These are phyloP conservation scores for Sporothrix pallida DNA, from an alignment of 2,329 filamentous ascomycete genomes.

Conservation along the genomic window DNA sequence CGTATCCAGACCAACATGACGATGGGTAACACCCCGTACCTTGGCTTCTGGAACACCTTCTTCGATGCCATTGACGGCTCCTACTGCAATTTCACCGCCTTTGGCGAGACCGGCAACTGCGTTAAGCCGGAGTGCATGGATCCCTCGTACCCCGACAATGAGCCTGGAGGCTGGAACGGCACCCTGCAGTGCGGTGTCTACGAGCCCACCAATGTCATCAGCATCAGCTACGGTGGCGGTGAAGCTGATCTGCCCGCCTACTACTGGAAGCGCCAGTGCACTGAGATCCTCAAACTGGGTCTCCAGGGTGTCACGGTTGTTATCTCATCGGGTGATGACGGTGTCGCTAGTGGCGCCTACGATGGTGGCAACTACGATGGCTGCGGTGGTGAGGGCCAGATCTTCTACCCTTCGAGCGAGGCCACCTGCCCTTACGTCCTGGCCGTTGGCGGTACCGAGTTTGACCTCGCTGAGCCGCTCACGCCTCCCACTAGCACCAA, in stretches of 20 bases:
- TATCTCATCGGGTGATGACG: constrained; percentile 56
- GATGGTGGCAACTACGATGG: constrained; percentile 41
- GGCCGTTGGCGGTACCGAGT: constrained; percentile 58
- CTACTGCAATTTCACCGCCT: constrained; percentile 57
- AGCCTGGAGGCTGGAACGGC: constrained; percentile 55
- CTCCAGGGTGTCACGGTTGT: constrained; percentile 56
- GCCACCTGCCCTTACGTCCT: constrained; percentile 56
- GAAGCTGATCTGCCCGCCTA: constrained; percentile 58
- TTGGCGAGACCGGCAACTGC: constrained; percentile 54
- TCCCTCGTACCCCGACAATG: constrained; percentile 55
- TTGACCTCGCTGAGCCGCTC: constrained; percentile 39
- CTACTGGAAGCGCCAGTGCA: constrained; percentile 60
- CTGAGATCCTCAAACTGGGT: constrained; percentile 59
- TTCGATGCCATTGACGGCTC: constrained; percentile 57
- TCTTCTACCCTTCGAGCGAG: constrained; percentile 39
- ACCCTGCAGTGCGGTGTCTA: constrained; percentile 46
- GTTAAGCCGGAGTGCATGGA: constrained; percentile 49
- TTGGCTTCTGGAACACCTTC: constrained; percentile 47
- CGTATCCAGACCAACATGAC: constrained; percentile 43
- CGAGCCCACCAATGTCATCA: constrained; percentile 62
- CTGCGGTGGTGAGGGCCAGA: constrained; percentile 38
- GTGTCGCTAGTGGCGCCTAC: constrained; percentile 49
- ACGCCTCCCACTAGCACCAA: constrained; percentile 14
- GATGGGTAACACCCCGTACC: constrained; percentile 31
- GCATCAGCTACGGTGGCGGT: constrained; percentile 61